These are phyloP conservation scores for Infundibulicybe gibba DNA, from an alignment of 768 basidiomycete genomes.

Conservation along the genomic window DNA sequence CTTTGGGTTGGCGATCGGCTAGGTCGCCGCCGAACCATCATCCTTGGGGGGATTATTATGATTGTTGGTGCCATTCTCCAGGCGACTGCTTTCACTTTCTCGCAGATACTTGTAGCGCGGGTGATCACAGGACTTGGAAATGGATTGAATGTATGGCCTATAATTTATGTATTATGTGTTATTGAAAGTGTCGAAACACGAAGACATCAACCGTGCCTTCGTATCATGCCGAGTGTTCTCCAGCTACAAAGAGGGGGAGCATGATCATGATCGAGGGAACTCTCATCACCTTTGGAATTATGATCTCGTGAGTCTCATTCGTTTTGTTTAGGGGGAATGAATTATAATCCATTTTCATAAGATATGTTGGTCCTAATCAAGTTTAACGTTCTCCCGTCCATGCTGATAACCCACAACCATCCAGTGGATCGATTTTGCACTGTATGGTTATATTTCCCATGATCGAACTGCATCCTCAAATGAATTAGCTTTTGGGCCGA, in stretches of 20 bases:
- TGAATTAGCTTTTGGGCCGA: constrained; percentile 44
- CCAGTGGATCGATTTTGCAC: constrained; percentile 63
- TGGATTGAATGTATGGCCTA: constrained; percentile 46
- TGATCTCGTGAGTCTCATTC: constrained; percentile 46
- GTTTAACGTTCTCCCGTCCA: too few relatives aligned
- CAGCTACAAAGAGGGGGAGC: constrained; percentile 53
- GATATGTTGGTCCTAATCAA: constrained; percentile 5
- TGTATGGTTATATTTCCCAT: constrained; percentile 32
- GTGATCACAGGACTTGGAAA: constrained; percentile 64
- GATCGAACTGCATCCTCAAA: background rate
- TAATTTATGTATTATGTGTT: background rate
- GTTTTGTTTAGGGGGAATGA: constrained; percentile 1
- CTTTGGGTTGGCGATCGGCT: constrained; percentile 57
- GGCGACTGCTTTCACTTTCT: constrained; percentile 50
- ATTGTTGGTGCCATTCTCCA: constrained; percentile 62
- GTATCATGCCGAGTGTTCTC: constrained; percentile 66
- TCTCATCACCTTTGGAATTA: constrained; percentile 61
- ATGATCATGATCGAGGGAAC: constrained; percentile 66
- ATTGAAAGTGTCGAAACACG: background rate
- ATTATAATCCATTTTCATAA: background rate
- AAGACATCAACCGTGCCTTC: constrained; percentile 64
- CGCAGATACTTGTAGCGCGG: constrained; percentile 60
- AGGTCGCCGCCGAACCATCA: constrained; percentile 56
- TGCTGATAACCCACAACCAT: background rate
- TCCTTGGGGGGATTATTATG: constrained; percentile 56